Conservation (phyloP, 768 basidiomycete genomes). For the Podaxis rugospora region DNA sequence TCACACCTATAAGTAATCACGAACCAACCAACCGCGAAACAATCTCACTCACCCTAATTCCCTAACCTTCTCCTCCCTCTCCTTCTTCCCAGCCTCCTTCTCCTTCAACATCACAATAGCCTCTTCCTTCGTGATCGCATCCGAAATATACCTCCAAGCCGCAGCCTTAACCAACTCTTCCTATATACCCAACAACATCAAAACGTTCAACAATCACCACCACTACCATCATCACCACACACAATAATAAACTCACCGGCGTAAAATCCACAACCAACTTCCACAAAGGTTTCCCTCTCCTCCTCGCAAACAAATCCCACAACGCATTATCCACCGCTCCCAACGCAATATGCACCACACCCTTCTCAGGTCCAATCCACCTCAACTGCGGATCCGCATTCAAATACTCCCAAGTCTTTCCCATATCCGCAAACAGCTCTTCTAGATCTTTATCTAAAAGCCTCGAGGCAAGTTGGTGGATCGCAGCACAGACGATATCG, state of each 20-base stretch:
- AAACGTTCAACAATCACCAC: background rate
- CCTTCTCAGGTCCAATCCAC: slow-evolving; percentile 96
- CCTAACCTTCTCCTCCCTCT: slow-evolving; percentile 71
- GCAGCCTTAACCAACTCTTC: slow-evolving; percentile 75
- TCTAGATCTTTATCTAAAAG: slow-evolving; percentile 81
- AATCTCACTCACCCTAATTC: slow-evolving; percentile 49
- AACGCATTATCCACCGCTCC: slow-evolving; percentile 89
- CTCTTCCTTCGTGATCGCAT: slow-evolving; percentile 89
- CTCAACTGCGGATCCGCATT: slow-evolving; percentile 86
- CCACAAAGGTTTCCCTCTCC: slow-evolving; percentile 85
- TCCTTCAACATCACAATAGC: slow-evolving; percentile 78
- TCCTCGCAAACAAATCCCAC: slow-evolving; percentile 90
- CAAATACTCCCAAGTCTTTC: slow-evolving; percentile 83
- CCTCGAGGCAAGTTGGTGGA: slow-evolving; percentile 74
- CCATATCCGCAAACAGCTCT: slow-evolving; percentile 85
- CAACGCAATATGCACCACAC: slow-evolving; percentile 88
- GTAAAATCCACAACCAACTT: slow-evolving; percentile 91
- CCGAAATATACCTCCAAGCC: slow-evolving; percentile 88
- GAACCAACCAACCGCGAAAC: background rate
- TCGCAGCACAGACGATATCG: slow-evolving; percentile 79
- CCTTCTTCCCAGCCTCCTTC: slow-evolving; percentile 71
- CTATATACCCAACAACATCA: slow-evolving; percentile 25
- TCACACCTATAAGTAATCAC: background rate
- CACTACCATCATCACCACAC: background rate
- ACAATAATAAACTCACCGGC: slow-evolving; percentile 36